These are phyloP conservation scores for Pinus tabuliformis DNA, from an alignment of 75 land plant species.

Conservation along the genomic window DNA sequence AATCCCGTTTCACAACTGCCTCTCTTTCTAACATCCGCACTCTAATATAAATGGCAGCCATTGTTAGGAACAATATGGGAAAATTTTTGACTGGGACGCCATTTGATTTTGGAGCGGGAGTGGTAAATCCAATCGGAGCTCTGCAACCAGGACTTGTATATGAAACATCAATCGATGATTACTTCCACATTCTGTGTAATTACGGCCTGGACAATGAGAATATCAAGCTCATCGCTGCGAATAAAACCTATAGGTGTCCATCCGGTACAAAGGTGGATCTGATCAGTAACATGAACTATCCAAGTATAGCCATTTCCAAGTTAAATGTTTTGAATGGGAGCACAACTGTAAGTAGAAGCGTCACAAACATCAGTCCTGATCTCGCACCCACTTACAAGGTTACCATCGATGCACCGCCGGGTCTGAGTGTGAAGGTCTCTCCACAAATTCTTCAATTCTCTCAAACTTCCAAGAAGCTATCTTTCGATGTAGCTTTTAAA, in stretches of 20 bases:
- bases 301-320: constrained; percentile 56
- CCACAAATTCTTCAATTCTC: constrained; percentile 50
- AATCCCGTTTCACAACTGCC: no score
- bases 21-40: no score
- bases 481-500: constrained; percentile 39
- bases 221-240: constrained; percentile 27
- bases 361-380: constrained; percentile 48
- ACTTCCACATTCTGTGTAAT: constrained; percentile 57
- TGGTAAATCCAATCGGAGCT: constrained; percentile 43
- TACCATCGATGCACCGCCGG: constrained; percentile 27
- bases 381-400: constrained; percentile 40
- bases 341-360: constrained; percentile 35
- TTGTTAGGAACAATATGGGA: constrained; percentile 37
- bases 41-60: constrained; percentile 28
- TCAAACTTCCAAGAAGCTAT: constrained; percentile 18
- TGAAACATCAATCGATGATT: constrained; percentile 40
- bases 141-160: constrained; percentile 70
- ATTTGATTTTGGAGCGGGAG: constrained; percentile 68
- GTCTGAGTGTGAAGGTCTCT: constrained; percentile 33
- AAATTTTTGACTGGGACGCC: constrained; percentile 50
- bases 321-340: constrained; percentile 14
- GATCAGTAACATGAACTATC: constrained; percentile 63
- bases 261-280: constrained; percentile 15
- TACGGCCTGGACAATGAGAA: constrained; percentile 33
- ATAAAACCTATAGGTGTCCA: constrained; percentile 49